Evolutionary conservation across 2,329 filamentous ascomycete genomes (phyloP).

Genomic region (Cucurbitaria berberidis): DNA sequence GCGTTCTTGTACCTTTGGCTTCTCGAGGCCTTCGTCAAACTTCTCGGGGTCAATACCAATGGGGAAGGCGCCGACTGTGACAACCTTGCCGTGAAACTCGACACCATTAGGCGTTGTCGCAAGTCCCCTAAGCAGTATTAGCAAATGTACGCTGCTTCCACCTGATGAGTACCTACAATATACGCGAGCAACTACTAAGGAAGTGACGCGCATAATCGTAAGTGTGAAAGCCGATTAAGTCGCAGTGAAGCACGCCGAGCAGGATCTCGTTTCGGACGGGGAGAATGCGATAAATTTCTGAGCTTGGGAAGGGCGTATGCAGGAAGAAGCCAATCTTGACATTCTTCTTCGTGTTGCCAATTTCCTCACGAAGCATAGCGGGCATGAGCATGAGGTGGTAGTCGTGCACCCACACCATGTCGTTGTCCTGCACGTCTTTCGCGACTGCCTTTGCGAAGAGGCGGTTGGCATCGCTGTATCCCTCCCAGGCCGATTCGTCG

Average conservation of each 20-base stretch:
- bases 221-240: conserved; percentile 96
- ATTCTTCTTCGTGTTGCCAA: conserved; percentile 80
- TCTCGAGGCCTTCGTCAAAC: conserved; percentile 86
- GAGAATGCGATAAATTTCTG: conserved; percentile 94
- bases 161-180: conserved; percentile 64
- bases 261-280: conserved; percentile 91
- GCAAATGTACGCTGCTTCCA: background rate
- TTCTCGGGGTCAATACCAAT: conserved; percentile 98
- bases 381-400: conserved; percentile 98
- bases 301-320: conserved; percentile 95
- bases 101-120: conserved; percentile 91
- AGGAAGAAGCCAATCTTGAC: conserved; percentile 98
- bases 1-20: conserved; percentile 83
- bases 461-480: conserved; percentile 90
- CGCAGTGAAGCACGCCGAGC: conserved; percentile 86
- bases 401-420: conserved; percentile 97
- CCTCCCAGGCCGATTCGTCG: conserved; percentile 91
- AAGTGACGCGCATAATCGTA: conserved; percentile 99
- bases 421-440: conserved; percentile 87
- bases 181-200: conserved; percentile 92
- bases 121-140: conserved; percentile 57
- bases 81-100: conserved; percentile 84
- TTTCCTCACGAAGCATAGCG: conserved; percentile 90
- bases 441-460: conserved; percentile 89
- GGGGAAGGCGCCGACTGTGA: conserved; percentile 93